These are phyloP conservation scores for Serendipita sp. DNA, from an alignment of 768 basidiomycete genomes.

Conservation along the genomic window DNA sequence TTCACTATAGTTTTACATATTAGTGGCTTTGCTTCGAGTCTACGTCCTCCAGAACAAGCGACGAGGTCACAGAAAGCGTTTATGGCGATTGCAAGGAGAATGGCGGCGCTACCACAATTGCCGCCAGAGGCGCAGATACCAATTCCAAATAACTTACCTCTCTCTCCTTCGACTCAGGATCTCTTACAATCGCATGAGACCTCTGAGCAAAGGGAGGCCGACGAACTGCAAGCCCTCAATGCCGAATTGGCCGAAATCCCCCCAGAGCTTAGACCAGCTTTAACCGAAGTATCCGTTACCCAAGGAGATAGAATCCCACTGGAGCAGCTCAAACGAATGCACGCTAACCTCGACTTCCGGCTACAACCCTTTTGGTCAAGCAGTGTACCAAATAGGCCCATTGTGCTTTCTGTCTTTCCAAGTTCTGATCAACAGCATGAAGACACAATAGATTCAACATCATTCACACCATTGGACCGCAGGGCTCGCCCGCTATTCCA, in stretches of 20 bases:
- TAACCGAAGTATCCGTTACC: slow-evolving; percentile 7
- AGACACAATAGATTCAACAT: slow-evolving; percentile 10
- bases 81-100: slow-evolving; percentile 63
- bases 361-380: slow-evolving; percentile 72
- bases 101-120: slow-evolving; percentile 52
- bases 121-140: slow-evolving; percentile 17
- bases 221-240: slow-evolving; percentile 36
- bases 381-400: slow-evolving; percentile 42
- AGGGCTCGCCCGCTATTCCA: slow-evolving; percentile 30
- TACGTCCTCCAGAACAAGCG: slow-evolving; percentile 40
- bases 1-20: background rate
- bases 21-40: slow-evolving; percentile 53
- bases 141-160: slow-evolving; percentile 14
- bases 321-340: slow-evolving; percentile 35
- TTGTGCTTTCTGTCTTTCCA: slow-evolving; percentile 50
- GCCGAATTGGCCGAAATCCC: slow-evolving; percentile 12
- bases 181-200: slow-evolving; percentile 42
- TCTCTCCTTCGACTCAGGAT: slow-evolving; percentile 31
- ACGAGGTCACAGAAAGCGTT: slow-evolving; percentile 67
- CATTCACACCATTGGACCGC: slow-evolving; percentile 16
- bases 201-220: slow-evolving; percentile 39
- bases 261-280: background rate
- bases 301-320: slow-evolving; percentile 8
- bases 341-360: slow-evolving; percentile 62
- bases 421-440: slow-evolving; percentile 17